phyloP scores from a whole-genome alignment of 2,329 filamentous ascomycete genomes.

The Ophiostoma fasciatum region DNA sequence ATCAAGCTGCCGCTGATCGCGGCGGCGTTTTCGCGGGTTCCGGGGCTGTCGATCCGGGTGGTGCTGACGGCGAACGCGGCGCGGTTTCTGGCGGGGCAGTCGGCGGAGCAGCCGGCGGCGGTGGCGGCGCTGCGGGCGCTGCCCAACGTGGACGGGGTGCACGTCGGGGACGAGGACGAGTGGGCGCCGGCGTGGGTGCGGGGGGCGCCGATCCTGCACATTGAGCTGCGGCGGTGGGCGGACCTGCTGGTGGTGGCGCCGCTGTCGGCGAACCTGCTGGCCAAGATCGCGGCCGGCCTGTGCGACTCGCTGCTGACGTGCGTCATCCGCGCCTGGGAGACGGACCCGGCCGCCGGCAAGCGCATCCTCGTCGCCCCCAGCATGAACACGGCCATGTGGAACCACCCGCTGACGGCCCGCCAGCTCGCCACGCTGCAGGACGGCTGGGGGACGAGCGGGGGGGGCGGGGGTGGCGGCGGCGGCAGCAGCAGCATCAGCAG shows the following conservation, averaged over 20 bases:
- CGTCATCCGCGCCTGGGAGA: constrained; percentile 81
- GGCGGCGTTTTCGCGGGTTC: constrained; percentile 30
- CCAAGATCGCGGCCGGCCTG: constrained; percentile 65
- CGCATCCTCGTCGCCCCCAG: constrained; percentile 55
- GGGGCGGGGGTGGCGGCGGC: constrained; percentile 14
- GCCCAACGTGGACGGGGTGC: constrained; percentile 65
- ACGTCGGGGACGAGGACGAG: constrained; percentile 83
- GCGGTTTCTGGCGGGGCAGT: constrained; percentile 64
- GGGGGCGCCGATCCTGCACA: constrained; percentile 72
- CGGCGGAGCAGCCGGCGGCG: constrained; percentile 54
- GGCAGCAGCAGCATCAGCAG: background rate
- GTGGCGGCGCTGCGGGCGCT: constrained; percentile 42
- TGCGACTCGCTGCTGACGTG: constrained; percentile 61
- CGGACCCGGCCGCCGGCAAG: constrained; percentile 43
- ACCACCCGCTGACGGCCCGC: constrained; percentile 62
- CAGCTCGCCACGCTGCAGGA: constrained; percentile 56
- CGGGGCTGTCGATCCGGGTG: constrained; percentile 62
- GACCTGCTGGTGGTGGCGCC: constrained; percentile 69
- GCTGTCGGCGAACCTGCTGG: constrained; percentile 70
- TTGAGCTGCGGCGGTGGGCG: constrained; percentile 69
- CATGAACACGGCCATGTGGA: constrained; percentile 90
- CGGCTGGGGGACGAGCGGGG: constrained; percentile 49
- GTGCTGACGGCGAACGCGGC: constrained; percentile 61
- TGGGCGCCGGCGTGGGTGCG: constrained; percentile 55
- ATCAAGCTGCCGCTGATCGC: constrained; percentile 67